Evolutionary conservation across 2,329 filamentous ascomycete genomes (phyloP), one percentile per base, ranked within the genome.

Genomic region (Metarhizium sp.): DNA sequence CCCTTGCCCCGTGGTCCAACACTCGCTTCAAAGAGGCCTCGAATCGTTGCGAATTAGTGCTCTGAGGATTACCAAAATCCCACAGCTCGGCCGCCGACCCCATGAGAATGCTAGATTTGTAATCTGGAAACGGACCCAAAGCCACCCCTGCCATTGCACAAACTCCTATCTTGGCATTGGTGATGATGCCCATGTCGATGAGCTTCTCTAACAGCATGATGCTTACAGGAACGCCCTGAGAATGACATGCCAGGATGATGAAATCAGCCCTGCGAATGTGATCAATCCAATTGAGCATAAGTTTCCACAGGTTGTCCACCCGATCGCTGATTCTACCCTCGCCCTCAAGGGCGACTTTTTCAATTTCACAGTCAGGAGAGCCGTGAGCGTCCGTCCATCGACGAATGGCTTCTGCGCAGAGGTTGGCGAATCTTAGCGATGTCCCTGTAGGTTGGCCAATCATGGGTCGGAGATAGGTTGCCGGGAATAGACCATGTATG

Each of bases 371-470:
- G 59, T 91, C 87, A 2, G 78, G 73, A 58, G 86, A 90, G 1
- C 88, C 86, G 60, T 90, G 82, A 13, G 76, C 76, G 53, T 90
- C 83, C 0, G 90, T 83, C 90, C 92, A 99, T 57, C 86, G 80
- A 56, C 86, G 82, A 62, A 99, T 92, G 1, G 90, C 87, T 43
- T 88, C 84, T 6, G 91, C 91, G 18, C 88, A 88, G 65, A 92
- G 86, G 59, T 88, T 92, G 10, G 92, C 90, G 66, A 99, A 99
- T 45, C 91, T 86, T 55, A 97, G 84, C 0, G 92, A 97, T 1
- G 94, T 99, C 6, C 94, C 94, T 0, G 92, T 99, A 0, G 94
- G 94, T 63, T 96, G 92, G 0, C 94, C 94, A 16, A 97, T 86
- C 62, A 99, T 88, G 20, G 87, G 88, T n/a, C 94, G 86, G 40